Evolutionary conservation across 371 early-diverging fungal genomes (phyloP), one percentile per base, ranked within the genome.

Genomic region (Circinella minor): DNA sequence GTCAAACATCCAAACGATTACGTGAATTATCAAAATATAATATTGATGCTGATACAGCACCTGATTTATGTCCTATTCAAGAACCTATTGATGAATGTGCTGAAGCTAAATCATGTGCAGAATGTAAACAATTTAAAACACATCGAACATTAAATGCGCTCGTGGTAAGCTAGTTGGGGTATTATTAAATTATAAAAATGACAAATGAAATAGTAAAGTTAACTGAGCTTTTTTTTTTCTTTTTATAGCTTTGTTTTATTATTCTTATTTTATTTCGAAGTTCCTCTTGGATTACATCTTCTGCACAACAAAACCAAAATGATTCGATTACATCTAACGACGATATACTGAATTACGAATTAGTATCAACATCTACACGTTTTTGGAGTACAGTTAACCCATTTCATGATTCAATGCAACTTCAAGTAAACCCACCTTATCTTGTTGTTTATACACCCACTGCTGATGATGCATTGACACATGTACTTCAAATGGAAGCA

Each of bases 371-470:
- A 27, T 71, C 81, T 0, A 66, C 57, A 3, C 62, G 70, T 18
- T 81, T 81, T 36, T 81, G 81, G 81, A 46, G 55, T 48, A 62
- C 67, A 10, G 60, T 78, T 54, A 81, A 78, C 38, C 81, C 81
- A 15, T 48, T 67, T 7, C 74, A 74, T 55, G 69, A 65, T 17
- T 64, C 47, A 10, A 57, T 68, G 60, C 66, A 55, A 51, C 59
- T 77, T 20, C 71, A 73, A 61, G 49, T 77, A 47, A 54, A 67
- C 43, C 70, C 74, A 27, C 69, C 69, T 0, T 68, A 74, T 34
- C 48, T 77, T 27, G 65, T 71, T 15, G 17, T 69, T 7, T 63
- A 67, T 47, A 51, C 76, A 15, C 36, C 47, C 37, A 61, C 63
- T 55, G 54, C 59, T 27, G 18, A 63, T 4, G 55, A 68, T 36